Evolutionary conservation across 2,329 filamentous ascomycete genomes (phyloP).

Genomic region (Venturia carpophila): DNA sequence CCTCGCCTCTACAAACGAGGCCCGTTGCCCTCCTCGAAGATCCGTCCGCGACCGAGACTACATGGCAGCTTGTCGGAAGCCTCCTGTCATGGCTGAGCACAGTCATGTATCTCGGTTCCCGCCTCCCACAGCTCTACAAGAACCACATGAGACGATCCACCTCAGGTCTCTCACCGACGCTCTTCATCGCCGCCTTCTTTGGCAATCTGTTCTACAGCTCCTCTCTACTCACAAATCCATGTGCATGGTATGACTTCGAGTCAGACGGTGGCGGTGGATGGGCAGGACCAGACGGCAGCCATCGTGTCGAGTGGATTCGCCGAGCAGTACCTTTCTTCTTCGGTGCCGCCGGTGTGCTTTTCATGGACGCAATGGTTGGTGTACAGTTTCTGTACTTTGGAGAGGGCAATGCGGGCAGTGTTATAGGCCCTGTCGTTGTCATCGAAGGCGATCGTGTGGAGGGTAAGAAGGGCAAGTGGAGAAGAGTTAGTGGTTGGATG

Average conservation of each 20-base stretch:
- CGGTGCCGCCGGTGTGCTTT: slow-evolving; percentile 56
- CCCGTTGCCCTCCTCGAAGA: not conserved
- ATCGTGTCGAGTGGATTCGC: slow-evolving; percentile 48
- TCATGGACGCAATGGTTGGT: slow-evolving; percentile 54
- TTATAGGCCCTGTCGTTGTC: slow-evolving; percentile 9
- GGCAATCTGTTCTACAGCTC: slow-evolving; percentile 61
- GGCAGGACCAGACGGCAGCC: slow-evolving; percentile 49
- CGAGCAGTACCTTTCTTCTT: slow-evolving; percentile 57
- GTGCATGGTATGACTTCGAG: slow-evolving; percentile 51
- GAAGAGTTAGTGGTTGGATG: slow-evolving; percentile 56
- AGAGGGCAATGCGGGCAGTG: slow-evolving; percentile 27
- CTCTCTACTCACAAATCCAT: slow-evolving; percentile 55
- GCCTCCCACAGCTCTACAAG: slow-evolving; percentile 58
- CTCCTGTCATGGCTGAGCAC: slow-evolving; percentile 51
- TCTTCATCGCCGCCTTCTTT: slow-evolving; percentile 60
- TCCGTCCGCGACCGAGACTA: slow-evolving; percentile 20
- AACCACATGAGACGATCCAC: slow-evolving; percentile 57
- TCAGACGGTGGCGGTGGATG: slow-evolving; percentile 53
- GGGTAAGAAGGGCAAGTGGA: slow-evolving; percentile 38
- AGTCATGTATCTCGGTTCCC: slow-evolving; percentile 50
- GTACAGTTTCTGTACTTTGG: slow-evolving; percentile 56
- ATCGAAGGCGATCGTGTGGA: slow-evolving; percentile 26
- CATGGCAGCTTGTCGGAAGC: slow-evolving; percentile 39
- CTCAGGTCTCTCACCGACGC: slow-evolving; percentile 52
- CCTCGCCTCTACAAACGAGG: slow-evolving; percentile 26